A percentile compares a stretch with the other conserved stretches of the same genome.
These are phyloP conservation scores for Malus orientalis DNA, from an alignment of 306 rosid species.

Conservation along the genomic window DNA sequence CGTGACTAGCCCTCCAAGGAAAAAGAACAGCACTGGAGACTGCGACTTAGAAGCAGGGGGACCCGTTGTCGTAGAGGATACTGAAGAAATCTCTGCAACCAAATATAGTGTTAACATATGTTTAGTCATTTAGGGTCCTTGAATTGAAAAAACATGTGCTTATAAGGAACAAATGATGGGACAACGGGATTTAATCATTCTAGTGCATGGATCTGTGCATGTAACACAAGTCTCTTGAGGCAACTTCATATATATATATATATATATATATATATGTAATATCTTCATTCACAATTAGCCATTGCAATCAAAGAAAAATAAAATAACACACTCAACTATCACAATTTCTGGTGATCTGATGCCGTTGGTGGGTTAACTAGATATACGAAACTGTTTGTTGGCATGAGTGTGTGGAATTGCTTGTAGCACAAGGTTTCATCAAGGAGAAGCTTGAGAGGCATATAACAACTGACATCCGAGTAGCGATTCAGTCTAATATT, in stretches of 20 bases:
- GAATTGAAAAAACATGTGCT: neutral
- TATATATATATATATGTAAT: too few species aligned
- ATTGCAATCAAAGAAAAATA: neutral
- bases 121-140: neutral
- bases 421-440: neutral
- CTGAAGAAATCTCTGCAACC: constrained; percentile 28
- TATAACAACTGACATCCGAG: neutral
- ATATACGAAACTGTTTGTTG: neutral
- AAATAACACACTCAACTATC: neutral
- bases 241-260: neutral
- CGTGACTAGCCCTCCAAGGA: constrained; percentile 54
- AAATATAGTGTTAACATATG: neutral
- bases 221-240: neutral
- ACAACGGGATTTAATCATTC: neutral
- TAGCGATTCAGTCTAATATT: neutral
- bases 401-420: neutral
- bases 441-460: neutral
- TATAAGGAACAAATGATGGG: neutral
- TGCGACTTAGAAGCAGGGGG: neutral
- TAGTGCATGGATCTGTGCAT: neutral
- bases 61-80: constrained; percentile 10
- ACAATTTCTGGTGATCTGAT: neutral
- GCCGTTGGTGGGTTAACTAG: neutral
- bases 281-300: neutral
- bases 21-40: constrained; percentile 36